Conservation (phyloP, 1,284 basidiomycete genomes). For the Puccinia polysora region DNA sequence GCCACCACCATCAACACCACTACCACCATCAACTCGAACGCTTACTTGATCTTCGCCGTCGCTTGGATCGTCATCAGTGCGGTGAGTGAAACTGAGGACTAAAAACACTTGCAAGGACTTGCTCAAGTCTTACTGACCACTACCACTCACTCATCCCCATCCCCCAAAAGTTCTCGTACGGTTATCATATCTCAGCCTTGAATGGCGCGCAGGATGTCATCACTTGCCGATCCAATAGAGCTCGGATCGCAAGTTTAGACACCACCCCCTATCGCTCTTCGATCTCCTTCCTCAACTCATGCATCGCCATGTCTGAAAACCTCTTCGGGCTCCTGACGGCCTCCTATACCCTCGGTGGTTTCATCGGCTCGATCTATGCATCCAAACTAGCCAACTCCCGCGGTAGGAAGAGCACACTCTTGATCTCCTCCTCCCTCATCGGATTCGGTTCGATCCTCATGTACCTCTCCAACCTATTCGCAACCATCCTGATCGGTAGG, state of each 20-base stretch:
- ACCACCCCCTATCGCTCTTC: not conserved
- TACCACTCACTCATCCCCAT: not conserved
- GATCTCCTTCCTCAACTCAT: constrained; percentile 54
- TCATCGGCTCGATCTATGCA: constrained; percentile 69
- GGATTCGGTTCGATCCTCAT: constrained; percentile 30
- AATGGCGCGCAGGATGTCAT: constrained; percentile 77
- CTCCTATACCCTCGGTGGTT: constrained; percentile 79
- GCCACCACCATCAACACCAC: not conserved
- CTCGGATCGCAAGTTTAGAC: not conserved
- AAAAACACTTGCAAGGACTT: too few relatives aligned
- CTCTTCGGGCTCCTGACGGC: constrained; percentile 75
- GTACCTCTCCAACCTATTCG: constrained; percentile 13
- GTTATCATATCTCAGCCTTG: constrained; percentile 71
- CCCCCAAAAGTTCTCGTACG: constrained; percentile 49
- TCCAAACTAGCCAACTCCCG: constrained; percentile 65
- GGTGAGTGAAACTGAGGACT: too few relatives aligned
- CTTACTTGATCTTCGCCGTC: constrained; percentile 22
- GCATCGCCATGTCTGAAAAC: constrained; percentile 70
- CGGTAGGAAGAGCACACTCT: constrained; percentile 59
- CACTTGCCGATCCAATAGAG: constrained; percentile 58
- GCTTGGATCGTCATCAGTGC: constrained; percentile 39
- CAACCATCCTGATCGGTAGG: constrained; percentile 44
- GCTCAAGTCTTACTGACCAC: not conserved
- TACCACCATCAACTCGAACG: constrained; percentile 5
- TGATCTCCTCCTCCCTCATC: constrained; percentile 34